Conservation (phyloP, 2,329 filamentous ascomycete genomes). For the Aspergillus sp. region DNA sequence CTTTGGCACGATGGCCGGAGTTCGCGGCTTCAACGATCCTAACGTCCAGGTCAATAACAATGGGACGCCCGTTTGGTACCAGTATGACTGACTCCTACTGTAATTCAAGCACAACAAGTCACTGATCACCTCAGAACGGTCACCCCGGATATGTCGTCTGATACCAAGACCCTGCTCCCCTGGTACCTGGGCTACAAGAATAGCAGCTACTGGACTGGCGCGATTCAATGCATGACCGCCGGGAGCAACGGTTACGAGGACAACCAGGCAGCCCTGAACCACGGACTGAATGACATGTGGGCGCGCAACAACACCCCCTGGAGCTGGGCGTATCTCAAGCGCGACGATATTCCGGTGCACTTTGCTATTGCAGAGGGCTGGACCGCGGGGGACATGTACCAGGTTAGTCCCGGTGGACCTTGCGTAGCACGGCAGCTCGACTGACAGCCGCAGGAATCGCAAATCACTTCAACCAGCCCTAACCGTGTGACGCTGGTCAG, state of each 20-base stretch:
- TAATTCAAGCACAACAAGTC: too few relatives aligned
- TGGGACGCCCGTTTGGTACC: conserved; percentile 47
- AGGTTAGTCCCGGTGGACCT: conserved; percentile 22
- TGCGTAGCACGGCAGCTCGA: neutral
- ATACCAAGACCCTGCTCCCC: conserved; percentile 47
- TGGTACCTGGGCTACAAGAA: conserved; percentile 56
- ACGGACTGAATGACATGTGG: conserved; percentile 54
- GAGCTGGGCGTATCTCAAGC: conserved; percentile 52
- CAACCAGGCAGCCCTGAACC: conserved; percentile 53
- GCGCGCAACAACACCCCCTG: conserved; percentile 53
- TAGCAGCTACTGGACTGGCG: conserved; percentile 47
- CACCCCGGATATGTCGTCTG: conserved; percentile 36
- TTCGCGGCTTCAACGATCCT: conserved; percentile 56
- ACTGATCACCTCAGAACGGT: conserved; percentile 29
- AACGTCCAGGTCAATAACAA: conserved; percentile 52
- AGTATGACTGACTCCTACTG: conserved; percentile 26
- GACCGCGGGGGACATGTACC: conserved; percentile 58
- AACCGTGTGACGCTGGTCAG: conserved; percentile 53
- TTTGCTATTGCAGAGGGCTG: conserved; percentile 55
- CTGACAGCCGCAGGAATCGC: conserved; percentile 38
- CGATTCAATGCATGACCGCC: conserved; percentile 54
- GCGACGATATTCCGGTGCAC: conserved; percentile 54
- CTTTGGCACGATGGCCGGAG: conserved; percentile 56
- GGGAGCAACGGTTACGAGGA: conserved; percentile 52
- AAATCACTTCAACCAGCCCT: conserved; percentile 53